phyloP scores from a whole-genome alignment of 2,329 filamentous ascomycete genomes.

The Neofusicoccum ribis region DNA sequence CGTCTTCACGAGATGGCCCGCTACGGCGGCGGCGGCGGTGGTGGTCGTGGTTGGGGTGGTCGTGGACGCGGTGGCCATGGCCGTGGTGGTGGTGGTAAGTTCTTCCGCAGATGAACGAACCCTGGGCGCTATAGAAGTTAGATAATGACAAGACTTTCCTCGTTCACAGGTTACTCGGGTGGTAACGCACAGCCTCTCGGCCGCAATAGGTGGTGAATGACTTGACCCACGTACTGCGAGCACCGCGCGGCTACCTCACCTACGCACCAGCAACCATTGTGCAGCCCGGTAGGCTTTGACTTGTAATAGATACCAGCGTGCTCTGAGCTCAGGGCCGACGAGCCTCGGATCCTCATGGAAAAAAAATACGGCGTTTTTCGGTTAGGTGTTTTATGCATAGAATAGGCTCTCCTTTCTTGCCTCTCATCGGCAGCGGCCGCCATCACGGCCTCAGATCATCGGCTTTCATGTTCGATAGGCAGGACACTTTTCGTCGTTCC shows the following conservation, averaged over 20 bases:
- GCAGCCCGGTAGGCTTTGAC: slow-evolving; percentile 15
- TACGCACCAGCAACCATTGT: background rate
- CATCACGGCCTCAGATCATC: background rate
- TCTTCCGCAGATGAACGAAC: slow-evolving; percentile 11
- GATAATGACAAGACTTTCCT: slow-evolving; percentile 11
- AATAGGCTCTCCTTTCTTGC: background rate
- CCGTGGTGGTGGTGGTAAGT: slow-evolving; percentile 53
- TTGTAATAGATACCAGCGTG: slow-evolving; percentile 12
- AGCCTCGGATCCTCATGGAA: background rate
- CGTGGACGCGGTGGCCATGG: slow-evolving; percentile 68
- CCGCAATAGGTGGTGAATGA: slow-evolving; percentile 43
- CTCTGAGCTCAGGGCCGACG: slow-evolving; percentile 1
- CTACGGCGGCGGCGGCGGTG: slow-evolving; percentile 81
- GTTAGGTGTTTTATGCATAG: slow-evolving; percentile 19
- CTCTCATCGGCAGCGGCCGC: slow-evolving; percentile 1
- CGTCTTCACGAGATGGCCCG: slow-evolving; percentile 94
- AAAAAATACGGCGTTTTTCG: slow-evolving; percentile 18
- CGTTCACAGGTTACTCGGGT: slow-evolving; percentile 24
- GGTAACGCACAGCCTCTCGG: slow-evolving; percentile 41
- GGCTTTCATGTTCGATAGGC: background rate
- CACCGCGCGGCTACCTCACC: background rate
- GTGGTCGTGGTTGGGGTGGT: slow-evolving; percentile 67
- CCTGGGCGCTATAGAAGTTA: slow-evolving; percentile 2
- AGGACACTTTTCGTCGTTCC: background rate
- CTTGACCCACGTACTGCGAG: slow-evolving; percentile 1